Conservation (phyloP, 2,329 filamentous ascomycete species). For the Colletotrichum phormii region DNA sequence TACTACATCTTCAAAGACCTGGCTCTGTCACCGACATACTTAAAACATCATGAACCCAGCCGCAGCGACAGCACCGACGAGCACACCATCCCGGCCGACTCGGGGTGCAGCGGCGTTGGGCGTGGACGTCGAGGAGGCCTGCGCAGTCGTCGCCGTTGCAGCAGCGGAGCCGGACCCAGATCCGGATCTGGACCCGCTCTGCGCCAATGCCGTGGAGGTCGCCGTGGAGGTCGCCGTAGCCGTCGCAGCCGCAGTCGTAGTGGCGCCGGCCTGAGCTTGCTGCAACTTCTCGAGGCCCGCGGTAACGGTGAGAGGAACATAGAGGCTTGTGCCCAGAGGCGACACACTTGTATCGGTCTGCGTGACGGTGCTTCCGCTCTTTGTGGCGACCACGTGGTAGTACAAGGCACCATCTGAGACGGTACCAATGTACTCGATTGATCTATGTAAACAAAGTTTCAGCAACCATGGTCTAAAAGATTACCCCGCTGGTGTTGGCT, state of each 20-base stretch:
- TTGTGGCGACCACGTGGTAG: neutral
- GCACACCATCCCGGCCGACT: constrained; percentile 48
- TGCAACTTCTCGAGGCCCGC: constrained; percentile 51
- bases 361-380: neutral
- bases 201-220: constrained; percentile 22
- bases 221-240: constrained; percentile 26
- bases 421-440: constrained; percentile 9
- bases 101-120: constrained; percentile 47
- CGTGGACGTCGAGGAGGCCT: constrained; percentile 37
- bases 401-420: neutral
- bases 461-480: neutral
- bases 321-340: constrained; percentile 31
- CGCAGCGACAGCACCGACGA: constrained; percentile 47
- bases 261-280: constrained; percentile 17
- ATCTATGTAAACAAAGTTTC: neutral
- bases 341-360: neutral
- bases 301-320: constrained; percentile 50
- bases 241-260: constrained; percentile 27
- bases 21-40: neutral
- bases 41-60: constrained; percentile 50
- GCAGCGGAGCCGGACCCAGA: neutral
- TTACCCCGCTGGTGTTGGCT: neutral
- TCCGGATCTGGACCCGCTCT: neutral
- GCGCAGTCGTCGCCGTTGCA: neutral
- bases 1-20: neutral